Percentiles rank a stretch among this genome's conserved stretches.
Evolutionary conservation across 768 basidiomycete genomes (phyloP).

Genomic region (Piloderma croceum): DNA sequence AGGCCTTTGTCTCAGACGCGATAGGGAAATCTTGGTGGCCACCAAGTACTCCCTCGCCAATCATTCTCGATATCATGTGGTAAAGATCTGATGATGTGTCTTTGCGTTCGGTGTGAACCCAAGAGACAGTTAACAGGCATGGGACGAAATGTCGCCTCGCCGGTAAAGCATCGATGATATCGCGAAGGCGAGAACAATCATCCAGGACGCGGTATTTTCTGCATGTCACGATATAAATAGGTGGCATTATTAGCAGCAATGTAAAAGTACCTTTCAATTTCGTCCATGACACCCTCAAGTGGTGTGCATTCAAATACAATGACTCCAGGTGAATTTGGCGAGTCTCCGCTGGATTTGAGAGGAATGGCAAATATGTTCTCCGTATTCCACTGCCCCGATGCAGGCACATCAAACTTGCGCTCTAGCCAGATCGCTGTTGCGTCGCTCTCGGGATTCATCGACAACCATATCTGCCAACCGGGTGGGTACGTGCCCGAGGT

Average conservation of each 20-base stretch:
- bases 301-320: slow-evolving; percentile 76
- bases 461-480: slow-evolving; percentile 69
- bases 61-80: slow-evolving; percentile 46
- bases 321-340: slow-evolving; percentile 48
- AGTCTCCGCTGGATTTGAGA: slow-evolving; percentile 19
- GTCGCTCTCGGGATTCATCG: slow-evolving; percentile 65
- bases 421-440: slow-evolving; percentile 79
- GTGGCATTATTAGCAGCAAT: slow-evolving; percentile 1
- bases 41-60: slow-evolving; percentile 32
- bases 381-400: slow-evolving; percentile 56
- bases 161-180: slow-evolving; percentile 52
- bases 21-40: slow-evolving; percentile 44
- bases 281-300: slow-evolving; percentile 53
- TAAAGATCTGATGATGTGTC: slow-evolving; percentile 43
- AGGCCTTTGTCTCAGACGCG: slow-evolving; percentile 45
- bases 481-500: slow-evolving; percentile 23
- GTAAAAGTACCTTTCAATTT: slow-evolving; percentile 54
- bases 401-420: slow-evolving; percentile 65
- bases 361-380: slow-evolving; percentile 62
- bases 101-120: slow-evolving; percentile 44
- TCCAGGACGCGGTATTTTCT: slow-evolving; percentile 71
- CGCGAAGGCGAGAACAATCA: slow-evolving; percentile 66
- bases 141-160: slow-evolving; percentile 55
- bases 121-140: slow-evolving; percentile 54
- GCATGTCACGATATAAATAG: slow-evolving; percentile 5